Evolutionary conservation across 108 stramenopile species (phyloP), one percentile per base, ranked within the genome.

Genomic region (Hondaea fermentalgiana): DNA sequence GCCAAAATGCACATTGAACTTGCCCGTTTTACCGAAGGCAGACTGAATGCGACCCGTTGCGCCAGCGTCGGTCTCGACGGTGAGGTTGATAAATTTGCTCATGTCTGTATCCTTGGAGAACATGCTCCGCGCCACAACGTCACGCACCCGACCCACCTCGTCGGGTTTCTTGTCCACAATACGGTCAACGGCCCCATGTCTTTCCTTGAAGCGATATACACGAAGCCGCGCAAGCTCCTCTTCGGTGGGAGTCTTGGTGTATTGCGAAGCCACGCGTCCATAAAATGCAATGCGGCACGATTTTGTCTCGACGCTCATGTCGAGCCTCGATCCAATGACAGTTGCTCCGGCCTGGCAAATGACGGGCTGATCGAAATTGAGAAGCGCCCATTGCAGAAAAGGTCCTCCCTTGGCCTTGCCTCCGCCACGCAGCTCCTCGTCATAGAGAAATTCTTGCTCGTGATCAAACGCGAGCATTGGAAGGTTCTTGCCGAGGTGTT

Each of bases 281-380:
- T 96, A 95, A 94, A 97, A 98, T 8, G 98, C 96, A 19, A 98
- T 88, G 51, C 98, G 95, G 90, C 98, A 98, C 44, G 96, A 92
- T 0, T 93, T 91, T 45, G 94, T 91, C 1, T 45, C 4, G 3
- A 92, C 92, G 87, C 94, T 95, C 25, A 92, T 87, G 90, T 98
- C 98, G 69, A 98, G 91, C 44, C 97, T 92, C 10, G 97, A 97
- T 43, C 97, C 98, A 91, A 98, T 98, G 3, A 98, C 92, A 44
- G 97, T 90, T 59, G 93, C 93, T 89, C 96, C 93, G 58, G 93
- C 87, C 8, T 97, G 98, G 89, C 97, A 97, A 88, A 96, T 93
- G 1, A 98, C 94, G 19, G 97, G 97, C 21, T 93, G 95, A 76
- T 96, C 96, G 87, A 98, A 97, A 87, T 96, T 94, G 44, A 98